These are phyloP conservation scores for Tolypocladium guangdongense DNA, from an alignment of 2,329 filamentous ascomycete species.

Conservation along the genomic window DNA sequence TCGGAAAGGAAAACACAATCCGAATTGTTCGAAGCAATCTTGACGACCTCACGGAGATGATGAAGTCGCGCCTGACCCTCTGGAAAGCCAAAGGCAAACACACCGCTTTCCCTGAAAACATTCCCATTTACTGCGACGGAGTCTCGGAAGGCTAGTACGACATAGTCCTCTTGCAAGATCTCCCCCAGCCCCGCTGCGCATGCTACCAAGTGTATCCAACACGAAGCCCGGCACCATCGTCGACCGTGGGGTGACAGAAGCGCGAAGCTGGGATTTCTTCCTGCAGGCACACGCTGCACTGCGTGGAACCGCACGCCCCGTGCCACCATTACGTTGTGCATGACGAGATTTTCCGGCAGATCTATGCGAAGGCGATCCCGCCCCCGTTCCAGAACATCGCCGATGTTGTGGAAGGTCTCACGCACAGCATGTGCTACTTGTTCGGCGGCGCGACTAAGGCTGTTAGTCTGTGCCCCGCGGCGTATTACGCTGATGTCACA, in stretches of 20 bases:
- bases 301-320: too few relatives aligned
- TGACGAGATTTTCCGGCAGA: slow-evolving; percentile 40
- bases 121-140: slow-evolving; percentile 64
- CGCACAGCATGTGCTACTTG: slow-evolving; percentile 33
- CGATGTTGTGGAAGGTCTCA: slow-evolving; percentile 50
- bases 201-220: slow-evolving; percentile 43
- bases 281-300: too few relatives aligned
- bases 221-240: slow-evolving; percentile 39
- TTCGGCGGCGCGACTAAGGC: background rate
- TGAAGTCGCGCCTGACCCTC: slow-evolving; percentile 44
- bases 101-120: slow-evolving; percentile 44
- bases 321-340: slow-evolving; percentile 13
- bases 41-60: slow-evolving; percentile 42
- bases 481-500: too few relatives aligned
- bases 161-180: slow-evolving; percentile 45
- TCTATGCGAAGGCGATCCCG: slow-evolving; percentile 4
- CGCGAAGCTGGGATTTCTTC: too few relatives aligned
- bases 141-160: slow-evolving; percentile 65
- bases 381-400: slow-evolving; percentile 26
- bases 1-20: too few relatives aligned
- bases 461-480: too few relatives aligned
- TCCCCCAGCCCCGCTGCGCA: slow-evolving; percentile 42
- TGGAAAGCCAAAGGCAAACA: slow-evolving; percentile 41
- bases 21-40: too few relatives aligned
- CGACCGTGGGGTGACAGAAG: too few relatives aligned